Base-by-base conservation (phyloP, 2,329 filamentous ascomycete genomes). In the Colletotrichum higginsianum region DNA sequence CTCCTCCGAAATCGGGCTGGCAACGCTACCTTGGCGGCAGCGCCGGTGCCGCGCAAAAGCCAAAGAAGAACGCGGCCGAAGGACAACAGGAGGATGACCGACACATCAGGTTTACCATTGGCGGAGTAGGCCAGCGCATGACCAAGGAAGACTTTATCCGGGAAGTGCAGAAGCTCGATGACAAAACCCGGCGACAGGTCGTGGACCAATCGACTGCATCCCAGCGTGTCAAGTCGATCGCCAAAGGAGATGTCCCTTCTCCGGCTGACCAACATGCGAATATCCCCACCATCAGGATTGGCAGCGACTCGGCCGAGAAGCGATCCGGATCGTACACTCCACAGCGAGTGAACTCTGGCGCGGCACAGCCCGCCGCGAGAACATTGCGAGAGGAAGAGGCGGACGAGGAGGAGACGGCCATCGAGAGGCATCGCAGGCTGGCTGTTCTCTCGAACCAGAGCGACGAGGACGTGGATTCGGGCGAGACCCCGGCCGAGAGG, bases 131-230 rank as follows among this genome's bases (percentile, higher is more conserved):
- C 7, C 86, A 87, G 73, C 89, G 93, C 58, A 92, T 96, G 89
- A 95, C 88, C 73, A 95, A 95, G 82, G 90, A 92, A 5, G 93
- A 95, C 77, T 96, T 96, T 78, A 90, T 96, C 72, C 85, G 87
- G 57, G 90, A 94, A 78, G 91, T 96, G 77, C 89, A 91, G 74
- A 89, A 90, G 74, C 86, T 96, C 71, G 93, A 96, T 78, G 88
- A 89, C 30, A 89, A 89, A 77, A 89, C 91, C 16, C 87, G 87
- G 7, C 84, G 83, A 46, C 86, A 89, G 71, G 84, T 89, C 2
- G 82, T 90, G 5, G 85, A 88, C 47, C 83, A 84, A 66, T 89
- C 87, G 0, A 81, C 78, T 6, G 87, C 86, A 1, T 83, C 87
- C 0, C 80, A 82, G 4, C 82, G 81, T 0, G 78, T 89, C 75